Evolutionary conservation across 2,329 filamentous ascomycete genomes (phyloP).

Genomic region (Pseudogymnoascus sp.): DNA sequence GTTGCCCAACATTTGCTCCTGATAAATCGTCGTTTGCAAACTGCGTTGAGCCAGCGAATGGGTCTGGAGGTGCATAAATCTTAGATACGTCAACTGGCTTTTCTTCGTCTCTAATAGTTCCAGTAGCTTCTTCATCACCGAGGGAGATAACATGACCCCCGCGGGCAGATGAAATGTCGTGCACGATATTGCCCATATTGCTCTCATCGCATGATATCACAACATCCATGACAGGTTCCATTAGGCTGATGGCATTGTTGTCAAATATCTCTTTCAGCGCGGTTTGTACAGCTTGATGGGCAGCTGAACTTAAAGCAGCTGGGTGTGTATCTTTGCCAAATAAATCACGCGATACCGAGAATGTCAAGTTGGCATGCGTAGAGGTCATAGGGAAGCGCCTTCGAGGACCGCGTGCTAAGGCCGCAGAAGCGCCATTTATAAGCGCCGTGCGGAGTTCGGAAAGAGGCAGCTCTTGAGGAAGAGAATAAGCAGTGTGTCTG

Average conservation of each 20-base stretch:
- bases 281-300: slow-evolving; percentile 56
- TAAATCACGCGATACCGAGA: slow-evolving; percentile 57
- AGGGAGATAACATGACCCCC: slow-evolving; percentile 68
- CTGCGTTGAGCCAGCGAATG: slow-evolving; percentile 44
- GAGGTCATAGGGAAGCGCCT: slow-evolving; percentile 73
- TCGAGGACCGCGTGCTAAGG: slow-evolving; percentile 74
- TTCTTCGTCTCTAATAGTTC: slow-evolving; percentile 13
- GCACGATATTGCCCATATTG: slow-evolving; percentile 71
- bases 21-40: background rate
- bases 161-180: slow-evolving; percentile 66
- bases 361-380: slow-evolving; percentile 58
- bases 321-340: slow-evolving; percentile 59
- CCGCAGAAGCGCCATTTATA: slow-evolving; percentile 72
- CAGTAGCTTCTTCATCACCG: slow-evolving; percentile 31
- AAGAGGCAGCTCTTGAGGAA: slow-evolving; percentile 46
- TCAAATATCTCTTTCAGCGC: slow-evolving; percentile 56
- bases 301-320: slow-evolving; percentile 59
- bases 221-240: slow-evolving; percentile 91
- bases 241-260: slow-evolving; percentile 51
- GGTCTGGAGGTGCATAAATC: slow-evolving; percentile 84
- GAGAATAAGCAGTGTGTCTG: slow-evolving; percentile 35
- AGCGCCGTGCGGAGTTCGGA: slow-evolving; percentile 45
- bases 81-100: slow-evolving; percentile 55
- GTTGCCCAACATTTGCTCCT: slow-evolving; percentile 29
- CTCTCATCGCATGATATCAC: slow-evolving; percentile 78